Percentiles rank a stretch among this genome's conserved stretches.
Conservation (phyloP, 305 asterid species). For the Plantago coronopus region DNA sequence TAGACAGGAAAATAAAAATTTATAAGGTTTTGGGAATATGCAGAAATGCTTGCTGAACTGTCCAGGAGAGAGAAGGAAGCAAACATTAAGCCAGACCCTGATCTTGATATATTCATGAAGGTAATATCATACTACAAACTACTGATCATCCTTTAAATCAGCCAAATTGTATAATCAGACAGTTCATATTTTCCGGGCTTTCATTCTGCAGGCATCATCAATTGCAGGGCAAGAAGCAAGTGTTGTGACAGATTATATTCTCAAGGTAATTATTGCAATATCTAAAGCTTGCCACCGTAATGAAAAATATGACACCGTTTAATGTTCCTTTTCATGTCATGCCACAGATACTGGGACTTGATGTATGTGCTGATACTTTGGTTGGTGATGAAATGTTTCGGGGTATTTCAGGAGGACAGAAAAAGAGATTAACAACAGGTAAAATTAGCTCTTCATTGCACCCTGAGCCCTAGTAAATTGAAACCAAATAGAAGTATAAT, state of each 20-base stretch:
- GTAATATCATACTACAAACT: constrained; percentile 30
- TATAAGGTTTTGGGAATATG: constrained; percentile 15
- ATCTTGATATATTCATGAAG: constrained; percentile 91
- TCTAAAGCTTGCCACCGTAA: constrained; percentile 3
- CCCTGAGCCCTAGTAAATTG: not conserved
- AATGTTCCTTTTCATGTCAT: not conserved
- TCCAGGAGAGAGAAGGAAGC: constrained; percentile 90
- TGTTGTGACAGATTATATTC: constrained; percentile 73
- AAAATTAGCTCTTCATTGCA: constrained; percentile 1
- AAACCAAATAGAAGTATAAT: not conserved
- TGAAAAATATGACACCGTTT: constrained; percentile 5
- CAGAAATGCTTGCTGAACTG: constrained; percentile 80
- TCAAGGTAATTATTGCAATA: constrained; percentile 53
- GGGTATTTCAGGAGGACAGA: constrained; percentile 96
- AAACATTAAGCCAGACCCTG: constrained; percentile 89
- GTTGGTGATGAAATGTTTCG: constrained; percentile 94
- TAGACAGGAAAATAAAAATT: not conserved
- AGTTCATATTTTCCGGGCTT: not conserved
- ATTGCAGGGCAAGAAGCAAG: constrained; percentile 79
- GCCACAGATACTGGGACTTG: constrained; percentile 86
- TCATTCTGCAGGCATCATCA: constrained; percentile 59
- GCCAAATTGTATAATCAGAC: not conserved
- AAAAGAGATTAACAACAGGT: constrained; percentile 90
- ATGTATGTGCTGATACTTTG: constrained; percentile 79
- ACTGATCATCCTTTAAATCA: not conserved